Evolutionary conservation across 2,329 filamentous ascomycete genomes (phyloP).

Genomic region (Paraphoma chrysanthemicola): DNA sequence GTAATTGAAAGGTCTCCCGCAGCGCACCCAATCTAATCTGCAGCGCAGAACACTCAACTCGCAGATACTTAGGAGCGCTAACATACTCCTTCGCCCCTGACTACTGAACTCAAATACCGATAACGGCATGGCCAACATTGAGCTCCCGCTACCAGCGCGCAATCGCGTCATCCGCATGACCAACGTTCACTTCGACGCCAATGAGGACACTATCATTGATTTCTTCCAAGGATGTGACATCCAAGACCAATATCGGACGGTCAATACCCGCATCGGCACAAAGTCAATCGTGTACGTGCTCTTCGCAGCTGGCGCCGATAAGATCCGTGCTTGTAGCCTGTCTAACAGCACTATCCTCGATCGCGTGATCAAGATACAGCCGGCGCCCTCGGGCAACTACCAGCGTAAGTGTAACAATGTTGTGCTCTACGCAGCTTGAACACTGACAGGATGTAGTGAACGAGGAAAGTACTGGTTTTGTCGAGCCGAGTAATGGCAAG

Average conservation of each 20-base stretch:
- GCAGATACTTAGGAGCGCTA: too few relatives aligned
- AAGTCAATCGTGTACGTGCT: slow-evolving; percentile 1
- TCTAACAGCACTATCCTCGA: background rate
- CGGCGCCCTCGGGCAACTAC: background rate
- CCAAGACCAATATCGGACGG: background rate
- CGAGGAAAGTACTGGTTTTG: background rate
- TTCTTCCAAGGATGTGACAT: background rate
- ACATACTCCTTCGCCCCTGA: too few relatives aligned
- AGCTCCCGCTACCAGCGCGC: too few relatives aligned
- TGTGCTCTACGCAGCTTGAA: background rate
- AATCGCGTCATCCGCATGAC: slow-evolving; percentile 3
- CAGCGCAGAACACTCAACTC: too few relatives aligned
- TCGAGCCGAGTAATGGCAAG: background rate
- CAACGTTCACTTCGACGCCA: slow-evolving; percentile 3
- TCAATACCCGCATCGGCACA: background rate
- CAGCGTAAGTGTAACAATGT: background rate
- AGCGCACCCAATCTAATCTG: too few relatives aligned
- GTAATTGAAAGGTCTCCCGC: too few relatives aligned
- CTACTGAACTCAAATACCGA: too few relatives aligned
- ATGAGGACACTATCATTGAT: background rate
- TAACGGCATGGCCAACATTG: too few relatives aligned
- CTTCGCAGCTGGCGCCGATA: background rate
- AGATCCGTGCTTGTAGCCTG: background rate
- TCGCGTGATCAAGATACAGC: slow-evolving; percentile 2
- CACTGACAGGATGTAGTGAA: background rate